These are phyloP conservation scores for Hemisphaericaspora xylofermentans DNA, from an alignment of 1,139 yeast genomes.

Conservation along the genomic window DNA sequence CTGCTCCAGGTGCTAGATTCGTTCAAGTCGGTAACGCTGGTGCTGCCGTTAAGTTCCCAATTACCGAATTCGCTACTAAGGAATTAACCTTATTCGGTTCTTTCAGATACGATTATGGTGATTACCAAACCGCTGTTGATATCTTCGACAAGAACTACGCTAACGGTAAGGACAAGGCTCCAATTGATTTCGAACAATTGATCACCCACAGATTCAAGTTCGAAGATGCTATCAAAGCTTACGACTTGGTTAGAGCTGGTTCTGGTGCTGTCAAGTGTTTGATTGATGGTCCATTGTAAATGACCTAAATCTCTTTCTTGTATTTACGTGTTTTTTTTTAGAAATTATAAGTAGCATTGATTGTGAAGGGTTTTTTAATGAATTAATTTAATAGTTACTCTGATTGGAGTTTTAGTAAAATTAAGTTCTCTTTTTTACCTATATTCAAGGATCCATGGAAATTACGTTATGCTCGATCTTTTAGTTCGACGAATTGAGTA, in stretches of 20 bases:
- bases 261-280: slow-evolving; percentile 45
- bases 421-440: not conserved
- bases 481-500: too few species aligned
- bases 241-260: slow-evolving; percentile 60
- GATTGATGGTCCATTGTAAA: slow-evolving; percentile 46
- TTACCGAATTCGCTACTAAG: slow-evolving; percentile 66
- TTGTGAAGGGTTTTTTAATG: not conserved
- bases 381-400: not conserved
- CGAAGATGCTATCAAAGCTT: slow-evolving; percentile 77
- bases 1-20: slow-evolving; percentile 62
- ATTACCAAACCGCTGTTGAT: slow-evolving; percentile 72
- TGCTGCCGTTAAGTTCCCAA: slow-evolving; percentile 67
- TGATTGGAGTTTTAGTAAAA: too few species aligned
- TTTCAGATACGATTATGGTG: slow-evolving; percentile 80
- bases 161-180: slow-evolving; percentile 53
- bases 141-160: slow-evolving; percentile 59
- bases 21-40: slow-evolving; percentile 81
- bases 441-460: too few species aligned
- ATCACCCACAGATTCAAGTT: slow-evolving; percentile 78
- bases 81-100: slow-evolving; percentile 73
- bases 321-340: slow-evolving; percentile 4
- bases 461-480: too few species aligned
- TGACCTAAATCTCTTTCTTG: not conserved
- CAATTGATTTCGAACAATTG: slow-evolving; percentile 50
- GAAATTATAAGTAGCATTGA: slow-evolving; percentile 2